Evolutionary conservation across 2,329 filamentous ascomycete species (phyloP).

Genomic region (Cadophora malorum): DNA sequence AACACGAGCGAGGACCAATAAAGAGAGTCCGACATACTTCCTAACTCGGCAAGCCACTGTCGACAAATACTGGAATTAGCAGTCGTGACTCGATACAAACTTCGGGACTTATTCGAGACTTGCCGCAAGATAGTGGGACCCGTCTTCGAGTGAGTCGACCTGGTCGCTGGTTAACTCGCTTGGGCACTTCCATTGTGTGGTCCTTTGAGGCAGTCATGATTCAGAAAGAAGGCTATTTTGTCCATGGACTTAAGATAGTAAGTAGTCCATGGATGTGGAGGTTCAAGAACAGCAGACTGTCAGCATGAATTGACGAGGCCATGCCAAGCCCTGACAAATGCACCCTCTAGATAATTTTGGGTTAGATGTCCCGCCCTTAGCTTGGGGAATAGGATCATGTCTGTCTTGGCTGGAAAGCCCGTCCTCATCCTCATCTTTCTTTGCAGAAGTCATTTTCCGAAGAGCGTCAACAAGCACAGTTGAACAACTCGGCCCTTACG

Average conservation of each 20-base stretch:
- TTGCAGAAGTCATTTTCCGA: too few relatives aligned
- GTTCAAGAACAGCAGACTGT: not conserved
- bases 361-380: not conserved
- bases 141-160: conserved; percentile 17
- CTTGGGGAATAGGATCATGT: too few relatives aligned
- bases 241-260: conserved; percentile 12
- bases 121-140: conserved; percentile 13
- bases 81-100: not conserved
- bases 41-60: conserved; percentile 19
- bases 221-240: not conserved
- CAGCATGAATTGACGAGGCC: not conserved
- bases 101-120: not conserved
- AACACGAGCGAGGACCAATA: not conserved
- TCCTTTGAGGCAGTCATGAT: conserved; percentile 1
- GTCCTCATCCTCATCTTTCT: too few relatives aligned
- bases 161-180: not conserved
- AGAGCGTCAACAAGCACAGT: too few relatives aligned
- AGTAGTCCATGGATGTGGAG: not conserved
- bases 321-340: conserved; percentile 15
- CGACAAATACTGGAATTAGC: conserved; percentile 3
- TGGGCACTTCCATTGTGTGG: not conserved
- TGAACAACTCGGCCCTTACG: too few relatives aligned
- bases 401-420: too few relatives aligned
- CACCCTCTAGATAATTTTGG: not conserved
- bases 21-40: conserved; percentile 8